These are phyloP conservation scores for Lasiosphaeria ovina DNA, from an alignment of 495 filamentous ascomycete genomes.

Conservation along the genomic window DNA sequence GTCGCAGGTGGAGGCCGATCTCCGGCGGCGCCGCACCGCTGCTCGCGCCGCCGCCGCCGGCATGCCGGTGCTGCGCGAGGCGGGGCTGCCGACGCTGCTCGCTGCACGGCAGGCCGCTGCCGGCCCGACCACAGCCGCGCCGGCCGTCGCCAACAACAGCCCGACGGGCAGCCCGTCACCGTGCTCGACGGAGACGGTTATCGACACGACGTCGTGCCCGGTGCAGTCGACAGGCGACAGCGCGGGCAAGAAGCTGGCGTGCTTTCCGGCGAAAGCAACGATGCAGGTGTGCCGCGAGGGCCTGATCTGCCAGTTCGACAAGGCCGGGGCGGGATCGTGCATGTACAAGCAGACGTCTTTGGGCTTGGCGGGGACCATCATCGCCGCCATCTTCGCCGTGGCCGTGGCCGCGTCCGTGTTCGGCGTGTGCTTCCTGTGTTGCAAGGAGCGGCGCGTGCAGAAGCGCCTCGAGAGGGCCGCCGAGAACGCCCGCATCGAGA, in stretches of 20 bases:
- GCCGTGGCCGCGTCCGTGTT: slow-evolving; percentile 29
- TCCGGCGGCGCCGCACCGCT: not conserved
- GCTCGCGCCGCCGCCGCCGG: slow-evolving; percentile 35
- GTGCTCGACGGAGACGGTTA: slow-evolving; percentile 39
- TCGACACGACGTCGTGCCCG: slow-evolving; percentile 36
- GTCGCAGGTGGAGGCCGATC: too few species aligned
- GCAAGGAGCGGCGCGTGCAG: slow-evolving; percentile 36
- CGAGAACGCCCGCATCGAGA: slow-evolving; percentile 36
- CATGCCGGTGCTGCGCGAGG: slow-evolving; percentile 19
- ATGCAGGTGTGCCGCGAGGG: slow-evolving; percentile 41
- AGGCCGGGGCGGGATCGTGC: slow-evolving; percentile 38
- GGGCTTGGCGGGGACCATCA: slow-evolving; percentile 37
- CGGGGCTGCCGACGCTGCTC: slow-evolving; percentile 16
- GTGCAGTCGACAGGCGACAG: slow-evolving; percentile 32
- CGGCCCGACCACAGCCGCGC: slow-evolving; percentile 4
- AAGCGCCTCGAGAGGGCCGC: slow-evolving; percentile 31
- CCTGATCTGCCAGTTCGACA: slow-evolving; percentile 42
- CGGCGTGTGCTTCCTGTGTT: slow-evolving; percentile 41
- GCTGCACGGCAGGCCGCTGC: slow-evolving; percentile 11
- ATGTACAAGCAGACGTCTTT: slow-evolving; percentile 41
- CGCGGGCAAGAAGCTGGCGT: slow-evolving; percentile 33
- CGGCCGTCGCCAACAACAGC: slow-evolving; percentile 13
- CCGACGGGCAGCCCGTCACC: slow-evolving; percentile 13
- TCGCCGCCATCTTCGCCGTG: slow-evolving; percentile 41
- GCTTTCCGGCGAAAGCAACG: slow-evolving; percentile 35